A percentile compares a stretch with the other conserved stretches of the same genome.
These are phyloP conservation scores for Penicillium decumbens DNA, from an alignment of 2,329 filamentous ascomycete species.

Conservation along the genomic window DNA sequence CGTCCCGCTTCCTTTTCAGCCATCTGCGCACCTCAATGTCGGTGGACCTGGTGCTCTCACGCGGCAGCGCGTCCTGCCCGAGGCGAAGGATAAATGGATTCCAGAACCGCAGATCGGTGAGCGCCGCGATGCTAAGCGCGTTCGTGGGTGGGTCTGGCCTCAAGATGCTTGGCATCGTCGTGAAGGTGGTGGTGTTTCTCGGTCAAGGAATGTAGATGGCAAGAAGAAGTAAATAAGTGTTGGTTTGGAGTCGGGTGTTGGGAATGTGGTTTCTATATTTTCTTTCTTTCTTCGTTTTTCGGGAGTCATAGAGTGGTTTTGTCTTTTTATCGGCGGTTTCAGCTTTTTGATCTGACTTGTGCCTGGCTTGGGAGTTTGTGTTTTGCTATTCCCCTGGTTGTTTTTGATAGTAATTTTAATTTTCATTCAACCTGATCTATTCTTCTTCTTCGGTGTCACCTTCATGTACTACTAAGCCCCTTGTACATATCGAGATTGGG, in stretches of 20 bases:
- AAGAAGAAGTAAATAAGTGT: conserved; percentile 32
- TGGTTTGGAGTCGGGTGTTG: not conserved
- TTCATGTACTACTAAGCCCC: not conserved
- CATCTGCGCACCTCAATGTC: conserved; percentile 56
- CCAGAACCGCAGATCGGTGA: conserved; percentile 57
- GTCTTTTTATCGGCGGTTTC: conserved; percentile 1
- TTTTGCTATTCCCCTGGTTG: conserved; percentile 2
- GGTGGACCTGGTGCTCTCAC: conserved; percentile 56
- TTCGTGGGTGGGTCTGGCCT: conserved; percentile 60
- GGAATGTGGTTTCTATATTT: not conserved
- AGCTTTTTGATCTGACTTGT: conserved; percentile 6
- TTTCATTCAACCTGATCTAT: conserved; percentile 1
- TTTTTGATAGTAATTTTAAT: conserved; percentile 3
- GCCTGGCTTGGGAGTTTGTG: not conserved
- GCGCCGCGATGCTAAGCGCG: conserved; percentile 56
- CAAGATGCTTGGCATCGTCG: conserved; percentile 57
- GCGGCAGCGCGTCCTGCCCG: conserved; percentile 50
- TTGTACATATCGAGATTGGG: not conserved
- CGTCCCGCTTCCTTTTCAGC: conserved; percentile 54
- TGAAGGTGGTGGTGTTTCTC: conserved; percentile 44
- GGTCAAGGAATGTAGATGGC: conserved; percentile 22
- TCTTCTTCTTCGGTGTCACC: not conserved
- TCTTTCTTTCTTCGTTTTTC: not conserved
- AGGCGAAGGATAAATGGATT: conserved; percentile 58
- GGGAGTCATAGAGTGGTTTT: not conserved